Percentiles rank a stretch among this genome's conserved stretches.
Evolutionary conservation across 371 early-diverging fungal genomes (phyloP).

Genomic region (Conidiobolus incongruus): DNA sequence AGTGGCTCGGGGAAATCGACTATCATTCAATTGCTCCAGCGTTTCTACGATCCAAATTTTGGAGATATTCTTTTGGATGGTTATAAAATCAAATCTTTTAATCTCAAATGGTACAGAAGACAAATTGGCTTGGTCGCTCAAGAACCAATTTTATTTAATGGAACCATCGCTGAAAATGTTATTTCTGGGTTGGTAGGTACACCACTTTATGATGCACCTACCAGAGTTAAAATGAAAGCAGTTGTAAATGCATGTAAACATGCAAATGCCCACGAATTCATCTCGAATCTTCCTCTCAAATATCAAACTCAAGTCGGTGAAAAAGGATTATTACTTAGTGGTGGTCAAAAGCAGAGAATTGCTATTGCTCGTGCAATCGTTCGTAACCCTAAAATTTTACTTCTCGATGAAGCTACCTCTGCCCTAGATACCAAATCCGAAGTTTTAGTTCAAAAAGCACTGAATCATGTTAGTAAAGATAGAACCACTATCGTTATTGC

Average conservation of each 20-base stretch:
- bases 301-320: conserved; percentile 50
- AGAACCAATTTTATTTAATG: conserved; percentile 32
- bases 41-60: conserved; percentile 33
- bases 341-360: conserved; percentile 32
- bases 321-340: conserved; percentile 21
- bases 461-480: conserved; percentile 45
- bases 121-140: conserved; percentile 52
- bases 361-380: conserved; percentile 62
- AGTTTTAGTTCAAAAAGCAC: conserved; percentile 46
- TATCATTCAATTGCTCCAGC: conserved; percentile 29
- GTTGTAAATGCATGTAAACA: conserved; percentile 28
- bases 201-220: conserved; percentile 6
- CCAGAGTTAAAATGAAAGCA: conserved; percentile 7
- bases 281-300: conserved; percentile 40
- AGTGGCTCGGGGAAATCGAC: conserved; percentile 43
- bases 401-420: conserved; percentile 41
- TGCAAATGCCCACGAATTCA: conserved; percentile 54
- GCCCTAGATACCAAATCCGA: conserved; percentile 33
- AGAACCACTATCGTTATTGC: conserved; percentile 87
- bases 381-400: conserved; percentile 30
- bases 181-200: conserved; percentile 24
- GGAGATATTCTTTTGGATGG: conserved; percentile 36
- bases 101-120: conserved; percentile 26
- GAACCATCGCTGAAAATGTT: conserved; percentile 58
- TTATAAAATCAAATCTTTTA: conserved; percentile 17